Evolutionary conservation across 1,284 basidiomycete genomes (phyloP), one percentile per base, ranked within the genome.

Genomic region (Cutaneotrichosporon cutaneum): DNA sequence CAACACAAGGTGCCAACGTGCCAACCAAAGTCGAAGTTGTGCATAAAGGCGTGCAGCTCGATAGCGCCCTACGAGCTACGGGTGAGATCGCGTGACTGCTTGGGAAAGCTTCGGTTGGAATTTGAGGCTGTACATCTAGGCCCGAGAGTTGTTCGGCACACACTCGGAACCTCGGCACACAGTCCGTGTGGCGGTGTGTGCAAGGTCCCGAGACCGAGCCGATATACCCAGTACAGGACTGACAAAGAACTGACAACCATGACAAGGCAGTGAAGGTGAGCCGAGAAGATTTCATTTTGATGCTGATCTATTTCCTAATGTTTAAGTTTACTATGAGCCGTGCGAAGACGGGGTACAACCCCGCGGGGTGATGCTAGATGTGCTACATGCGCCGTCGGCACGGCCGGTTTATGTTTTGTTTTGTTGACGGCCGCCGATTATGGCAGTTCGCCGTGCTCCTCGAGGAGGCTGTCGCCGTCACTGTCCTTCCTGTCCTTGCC

Each of bases 371-470:
- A 42, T 42, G 39, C 3, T 42, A 42, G 16, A n/a, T 8, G 39
- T 5, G 39, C 16, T 42, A 42, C 39, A 42, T 8, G 39, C 39
- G 18, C 39, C 18, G 39, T n/a, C 39, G 18, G 39, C 39, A 42
- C 39, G 39, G 39, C 39, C 39, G n/a, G n/a, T n/a, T n/a, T n/a
- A 18, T 14, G 8, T 9, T 30, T 30, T 18, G 18, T 18, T 42
- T 18, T 7, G 48, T 35, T n/a, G n/a, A n/a, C n/a, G n/a, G n/a
- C n/a, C n/a, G n/a, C n/a, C n/a, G n/a, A n/a, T 51, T 54, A 56
- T 13, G 60, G 56, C 11, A 63, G 42, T 53, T 66, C 59, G 44
- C 64, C 64, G 18, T 39, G 42, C 39, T 66, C 53, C 61, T 66
- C 56, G 30, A 66, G 62, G 18, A 47, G 7, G 5, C 18, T 42